These are phyloP conservation scores for Bretschneidera sinensis DNA, from an alignment of 345 rosid species.

Conservation along the genomic window DNA sequence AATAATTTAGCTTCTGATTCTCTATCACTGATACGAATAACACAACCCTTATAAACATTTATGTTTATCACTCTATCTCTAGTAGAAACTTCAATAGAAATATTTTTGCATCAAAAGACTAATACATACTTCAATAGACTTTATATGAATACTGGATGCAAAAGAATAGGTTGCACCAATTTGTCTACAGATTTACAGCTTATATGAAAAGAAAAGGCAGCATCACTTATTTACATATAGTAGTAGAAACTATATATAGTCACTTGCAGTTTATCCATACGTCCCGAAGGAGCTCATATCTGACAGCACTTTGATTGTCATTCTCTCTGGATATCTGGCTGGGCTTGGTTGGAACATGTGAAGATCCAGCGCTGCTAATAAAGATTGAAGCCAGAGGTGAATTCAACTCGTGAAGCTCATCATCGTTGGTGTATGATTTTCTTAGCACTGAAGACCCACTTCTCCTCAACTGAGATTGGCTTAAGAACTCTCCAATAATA, in stretches of 20 bases:
- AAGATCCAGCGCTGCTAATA: constrained; percentile 26
- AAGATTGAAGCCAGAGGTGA: constrained; percentile 61
- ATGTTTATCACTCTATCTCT: too few relatives aligned
- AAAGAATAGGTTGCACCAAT: too few relatives aligned
- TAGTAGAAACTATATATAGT: background rate
- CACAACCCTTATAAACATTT: too few relatives aligned
- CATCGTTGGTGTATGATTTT: constrained; percentile 79
- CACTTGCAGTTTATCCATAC: constrained; percentile 64
- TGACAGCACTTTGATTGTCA: constrained; percentile 28
- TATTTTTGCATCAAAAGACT: too few relatives aligned
- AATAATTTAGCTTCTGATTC: too few relatives aligned
- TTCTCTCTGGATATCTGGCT: constrained; percentile 35
- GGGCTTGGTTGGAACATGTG: constrained; percentile 27
- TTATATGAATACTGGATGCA: too few relatives aligned
- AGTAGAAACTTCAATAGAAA: too few relatives aligned
- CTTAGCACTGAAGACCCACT: constrained; percentile 58
- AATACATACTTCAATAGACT: too few relatives aligned
- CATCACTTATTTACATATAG: constrained; percentile 8
- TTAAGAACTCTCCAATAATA: constrained; percentile 39
- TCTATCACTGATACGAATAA: too few relatives aligned
- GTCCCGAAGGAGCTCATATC: constrained; percentile 78
- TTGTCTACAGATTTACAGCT: constrained; percentile 25
- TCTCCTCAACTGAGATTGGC: constrained; percentile 41
- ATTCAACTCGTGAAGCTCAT: constrained; percentile 82
- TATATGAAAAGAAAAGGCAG: background rate